Evolutionary conservation across 306 rosid genomes (phyloP), one percentile per base, ranked within the genome.

Genomic region (Potentilla sterilis): DNA sequence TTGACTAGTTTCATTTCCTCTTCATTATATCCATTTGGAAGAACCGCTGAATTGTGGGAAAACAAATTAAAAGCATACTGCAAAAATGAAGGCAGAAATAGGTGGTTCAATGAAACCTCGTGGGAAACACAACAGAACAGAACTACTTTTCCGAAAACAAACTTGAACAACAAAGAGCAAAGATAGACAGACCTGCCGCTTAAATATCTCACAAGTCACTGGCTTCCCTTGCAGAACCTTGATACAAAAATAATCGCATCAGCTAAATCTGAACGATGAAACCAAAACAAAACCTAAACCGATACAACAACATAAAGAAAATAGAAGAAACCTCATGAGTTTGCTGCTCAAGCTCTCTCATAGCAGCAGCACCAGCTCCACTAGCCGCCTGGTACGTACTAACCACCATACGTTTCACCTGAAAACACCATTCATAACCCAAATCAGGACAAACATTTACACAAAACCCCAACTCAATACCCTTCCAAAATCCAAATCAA

Each of bases 291-390:
- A 71, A 68, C 41, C 12, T 10, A 72, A 69, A 48, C 38, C 49
- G 74, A 66, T 42, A 24, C 34, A 70, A 75, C 32, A 55, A 55
- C 34, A 55, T 4, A 77, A 35, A 69, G n/a, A 59, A 44, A n/a
- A 19, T 3, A 70, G 52, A 75, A 40, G 18, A 79, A 83, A 94
- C 98, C 98, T 94, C 96, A 6, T 92, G 92, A 73, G 98, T 94
- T 88, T 94, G 98, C 77, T 71, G 90, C 87, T 86, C 82, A 85
- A 94, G 98, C 87, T 94, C 98, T 80, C 93, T 94, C 98, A 94
- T 94, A 49, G 98, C 98, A 65, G 97, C 97, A 80, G 98, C 98
- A 43, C 98, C 98, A 72, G 98, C 98, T 74, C 98, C 98, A 82
- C 98, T 94, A 21, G 98, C 98, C 70, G 98, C 98, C 78, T 94